These are phyloP conservation scores for Golubevia sp. DNA, from an alignment of 1,284 basidiomycete genomes.

Conservation along the genomic window DNA sequence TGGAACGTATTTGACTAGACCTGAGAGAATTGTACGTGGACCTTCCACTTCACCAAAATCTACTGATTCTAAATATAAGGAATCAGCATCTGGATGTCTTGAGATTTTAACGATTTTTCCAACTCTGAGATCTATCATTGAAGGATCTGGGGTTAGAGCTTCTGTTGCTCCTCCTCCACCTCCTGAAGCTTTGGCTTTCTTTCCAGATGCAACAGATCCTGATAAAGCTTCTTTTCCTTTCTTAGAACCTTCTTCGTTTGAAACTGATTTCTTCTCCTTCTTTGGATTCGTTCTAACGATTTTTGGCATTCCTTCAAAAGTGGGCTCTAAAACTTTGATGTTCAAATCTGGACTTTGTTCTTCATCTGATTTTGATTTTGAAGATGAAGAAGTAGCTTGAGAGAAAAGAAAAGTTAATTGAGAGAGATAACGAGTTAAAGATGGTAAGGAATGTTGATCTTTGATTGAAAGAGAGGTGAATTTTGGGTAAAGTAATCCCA, in stretches of 20 bases:
- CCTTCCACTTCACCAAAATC: conserved; percentile 60
- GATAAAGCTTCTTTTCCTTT: too few species aligned
- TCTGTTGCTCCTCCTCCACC: too few species aligned
- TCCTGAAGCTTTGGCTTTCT: too few species aligned
- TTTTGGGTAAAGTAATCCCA: conserved; percentile 46
- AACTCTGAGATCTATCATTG: conserved; percentile 54
- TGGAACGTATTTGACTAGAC: conserved; percentile 57
- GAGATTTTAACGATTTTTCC: conserved; percentile 55
- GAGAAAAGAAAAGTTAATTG: conserved; percentile 44
- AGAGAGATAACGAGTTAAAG: conserved; percentile 53
- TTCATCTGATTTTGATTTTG: conserved; percentile 21
- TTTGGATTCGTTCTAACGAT: conserved; percentile 43
- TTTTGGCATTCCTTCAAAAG: conserved; percentile 50
- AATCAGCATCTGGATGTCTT: conserved; percentile 57
- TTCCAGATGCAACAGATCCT: too few species aligned
- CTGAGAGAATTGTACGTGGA: conserved; percentile 54
- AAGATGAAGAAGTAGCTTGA: conserved; percentile 5
- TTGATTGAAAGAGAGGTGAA: conserved; percentile 40
- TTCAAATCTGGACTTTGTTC: conserved; percentile 26
- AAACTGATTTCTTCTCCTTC: conserved; percentile 28
- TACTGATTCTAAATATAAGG: conserved; percentile 57
- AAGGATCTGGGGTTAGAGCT: too few species aligned
- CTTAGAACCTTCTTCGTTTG: too few species aligned
- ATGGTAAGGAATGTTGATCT: conserved; percentile 50
- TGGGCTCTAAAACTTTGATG: conserved; percentile 42